Evolutionary conservation across 441 rosid genomes (phyloP).

Genomic region (Lepidium campestre): DNA sequence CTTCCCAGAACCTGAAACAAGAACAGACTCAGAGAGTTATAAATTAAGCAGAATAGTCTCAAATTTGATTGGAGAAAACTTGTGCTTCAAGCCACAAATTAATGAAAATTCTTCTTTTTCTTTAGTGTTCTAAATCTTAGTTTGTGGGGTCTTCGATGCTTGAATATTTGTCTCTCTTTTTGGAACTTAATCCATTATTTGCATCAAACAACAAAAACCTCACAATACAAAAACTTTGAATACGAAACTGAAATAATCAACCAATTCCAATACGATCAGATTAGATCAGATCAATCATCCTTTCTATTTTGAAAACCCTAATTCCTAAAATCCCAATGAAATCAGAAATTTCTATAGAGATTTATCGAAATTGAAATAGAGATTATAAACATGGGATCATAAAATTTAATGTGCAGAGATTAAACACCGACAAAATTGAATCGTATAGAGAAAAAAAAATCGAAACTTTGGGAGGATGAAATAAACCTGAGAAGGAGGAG

Average conservation of each 20-base stretch:
- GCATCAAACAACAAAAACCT: background rate
- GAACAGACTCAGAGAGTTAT: background rate
- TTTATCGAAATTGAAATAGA: background rate
- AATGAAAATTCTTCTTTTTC: background rate
- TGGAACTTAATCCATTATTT: background rate
- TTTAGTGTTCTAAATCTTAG: background rate
- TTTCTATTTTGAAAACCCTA: conserved; percentile 10
- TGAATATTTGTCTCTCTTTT: background rate
- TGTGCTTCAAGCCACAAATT: conserved; percentile 22
- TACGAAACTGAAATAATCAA: background rate
- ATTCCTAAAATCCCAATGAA: background rate
- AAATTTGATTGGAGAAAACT: background rate
- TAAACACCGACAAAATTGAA: background rate
- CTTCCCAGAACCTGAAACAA: conserved; percentile 49
- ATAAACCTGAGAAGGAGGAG: conserved; percentile 55
- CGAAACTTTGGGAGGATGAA: background rate
- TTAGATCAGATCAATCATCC: background rate
- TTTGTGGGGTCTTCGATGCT: conserved; percentile 20
- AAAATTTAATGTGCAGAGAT: background rate
- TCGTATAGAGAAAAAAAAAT: background rate
- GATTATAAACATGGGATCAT: background rate
- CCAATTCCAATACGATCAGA: background rate
- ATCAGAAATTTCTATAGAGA: background rate
- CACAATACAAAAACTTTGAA: background rate
- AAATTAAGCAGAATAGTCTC: background rate